phyloP scores from a whole-genome alignment of 2,329 filamentous ascomycete genomes.

The Diaporthe ampelina region DNA sequence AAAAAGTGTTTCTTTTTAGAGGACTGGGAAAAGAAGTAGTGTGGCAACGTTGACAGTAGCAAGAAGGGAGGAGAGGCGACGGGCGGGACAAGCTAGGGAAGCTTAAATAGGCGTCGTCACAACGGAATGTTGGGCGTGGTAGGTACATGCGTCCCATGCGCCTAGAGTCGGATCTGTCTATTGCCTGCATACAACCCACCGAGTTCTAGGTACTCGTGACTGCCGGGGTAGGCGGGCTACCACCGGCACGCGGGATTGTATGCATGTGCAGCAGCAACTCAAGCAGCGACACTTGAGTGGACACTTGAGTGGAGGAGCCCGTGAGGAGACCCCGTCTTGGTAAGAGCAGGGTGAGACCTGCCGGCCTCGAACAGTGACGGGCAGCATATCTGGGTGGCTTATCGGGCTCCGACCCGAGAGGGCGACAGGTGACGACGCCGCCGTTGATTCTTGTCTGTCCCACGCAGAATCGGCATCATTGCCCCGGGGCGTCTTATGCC shows the following conservation, averaged over 20 bases:
- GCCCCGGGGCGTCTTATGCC: not conserved
- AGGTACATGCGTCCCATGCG: constrained; percentile 2
- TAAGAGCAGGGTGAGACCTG: constrained; percentile 38
- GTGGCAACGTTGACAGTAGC: no score
- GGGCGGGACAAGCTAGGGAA: constrained; percentile 23
- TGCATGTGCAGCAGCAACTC: constrained; percentile 21
- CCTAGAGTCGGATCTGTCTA: constrained; percentile 20
- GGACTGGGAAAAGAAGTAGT: not conserved
- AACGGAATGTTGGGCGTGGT: not conserved
- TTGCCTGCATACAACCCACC: not conserved
- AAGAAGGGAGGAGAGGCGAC: not conserved
- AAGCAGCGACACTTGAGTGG: constrained; percentile 28
- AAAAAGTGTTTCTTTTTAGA: not conserved
- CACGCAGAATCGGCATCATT: constrained; percentile 7
- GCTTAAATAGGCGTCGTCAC: constrained; percentile 36
- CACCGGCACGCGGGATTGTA: constrained; percentile 32
- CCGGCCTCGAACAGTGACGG: constrained; percentile 24
- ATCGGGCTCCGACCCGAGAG: constrained; percentile 11
- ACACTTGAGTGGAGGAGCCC: constrained; percentile 25
- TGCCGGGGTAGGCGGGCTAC: constrained; percentile 28
- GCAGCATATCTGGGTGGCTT: constrained; percentile 35
- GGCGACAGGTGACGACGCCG: constrained; percentile 7
- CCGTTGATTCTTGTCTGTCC: not conserved
- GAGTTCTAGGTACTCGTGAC: constrained; percentile 5
- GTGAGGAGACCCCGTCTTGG: constrained; percentile 22